Evolutionary conservation across 2,329 filamentous ascomycete species (phyloP).

Genomic region (Magnaporthiopsis incrustans): DNA sequence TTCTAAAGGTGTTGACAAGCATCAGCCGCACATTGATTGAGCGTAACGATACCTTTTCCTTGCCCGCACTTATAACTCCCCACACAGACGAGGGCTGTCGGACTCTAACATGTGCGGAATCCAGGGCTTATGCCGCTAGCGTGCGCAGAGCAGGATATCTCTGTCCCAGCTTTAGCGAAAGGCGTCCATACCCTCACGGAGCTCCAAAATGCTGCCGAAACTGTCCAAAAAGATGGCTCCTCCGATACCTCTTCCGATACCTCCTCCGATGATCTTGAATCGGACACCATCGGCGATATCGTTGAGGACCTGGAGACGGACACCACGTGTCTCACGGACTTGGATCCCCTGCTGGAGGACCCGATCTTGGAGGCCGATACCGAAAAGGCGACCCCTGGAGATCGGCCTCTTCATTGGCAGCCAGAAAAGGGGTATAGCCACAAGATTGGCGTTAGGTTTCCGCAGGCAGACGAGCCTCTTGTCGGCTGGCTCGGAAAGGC

Average conservation of each 20-base stretch:
- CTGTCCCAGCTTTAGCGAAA: too few relatives aligned
- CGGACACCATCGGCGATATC: background rate
- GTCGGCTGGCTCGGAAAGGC: slow-evolving; percentile 1
- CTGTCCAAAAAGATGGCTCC: background rate
- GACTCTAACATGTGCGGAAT: too few relatives aligned
- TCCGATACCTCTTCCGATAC: background rate
- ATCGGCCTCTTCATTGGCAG: background rate
- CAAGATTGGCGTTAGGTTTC: slow-evolving; percentile 8
- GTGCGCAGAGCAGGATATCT: too few relatives aligned
- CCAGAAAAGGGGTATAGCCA: slow-evolving; percentile 4
- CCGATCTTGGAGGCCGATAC: background rate
- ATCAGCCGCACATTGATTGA: background rate
- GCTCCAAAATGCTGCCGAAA: too few relatives aligned
- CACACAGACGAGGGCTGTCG: too few relatives aligned
- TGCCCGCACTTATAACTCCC: too few relatives aligned
- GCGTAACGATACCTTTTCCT: background rate
- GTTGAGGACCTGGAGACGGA: slow-evolving; percentile 8
- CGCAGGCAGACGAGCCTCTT: background rate
- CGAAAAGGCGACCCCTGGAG: background rate
- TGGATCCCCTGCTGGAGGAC: slow-evolving; percentile 7
- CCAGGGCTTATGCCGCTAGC: too few relatives aligned
- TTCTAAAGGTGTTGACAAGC: background rate
- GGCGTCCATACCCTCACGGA: too few relatives aligned
- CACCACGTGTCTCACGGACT: slow-evolving; percentile 7
- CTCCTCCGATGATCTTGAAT: background rate